A percentile compares a stretch with the other conserved stretches of the same genome.
Evolutionary conservation across 2,329 filamentous ascomycete species (phyloP).

Genomic region (Fusarium sp.): DNA sequence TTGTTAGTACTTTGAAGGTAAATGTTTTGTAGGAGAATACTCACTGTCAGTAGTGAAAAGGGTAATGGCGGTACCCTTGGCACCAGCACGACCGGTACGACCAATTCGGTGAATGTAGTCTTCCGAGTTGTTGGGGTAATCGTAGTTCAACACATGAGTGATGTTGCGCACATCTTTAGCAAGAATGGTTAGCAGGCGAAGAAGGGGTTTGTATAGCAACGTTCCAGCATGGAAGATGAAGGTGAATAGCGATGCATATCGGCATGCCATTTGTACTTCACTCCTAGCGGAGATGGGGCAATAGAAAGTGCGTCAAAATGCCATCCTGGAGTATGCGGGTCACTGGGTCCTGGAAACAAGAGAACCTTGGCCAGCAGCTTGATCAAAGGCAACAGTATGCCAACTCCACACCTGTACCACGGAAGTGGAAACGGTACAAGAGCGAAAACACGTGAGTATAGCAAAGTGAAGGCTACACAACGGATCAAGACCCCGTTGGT

Average conservation of each 20-base stretch:
- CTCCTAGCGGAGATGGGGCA: slow-evolving; percentile 68
- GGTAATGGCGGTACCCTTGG: slow-evolving; percentile 95
- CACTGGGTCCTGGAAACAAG: slow-evolving; percentile 67
- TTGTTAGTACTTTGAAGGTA: slow-evolving; percentile 49
- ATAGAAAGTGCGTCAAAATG: slow-evolving; percentile 66
- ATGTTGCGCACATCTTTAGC: slow-evolving; percentile 99
- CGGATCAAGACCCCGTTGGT: slow-evolving; percentile 84
- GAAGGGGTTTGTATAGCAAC: slow-evolving; percentile 66
- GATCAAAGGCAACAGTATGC: slow-evolving; percentile 79
- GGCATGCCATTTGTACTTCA: slow-evolving; percentile 61
- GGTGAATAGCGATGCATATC: slow-evolving; percentile 61
- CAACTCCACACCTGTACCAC: slow-evolving; percentile 82
- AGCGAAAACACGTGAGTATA: slow-evolving; percentile 79
- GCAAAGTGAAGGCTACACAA: slow-evolving; percentile 61
- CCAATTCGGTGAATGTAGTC: slow-evolving; percentile 98
- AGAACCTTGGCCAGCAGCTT: slow-evolving; percentile 74
- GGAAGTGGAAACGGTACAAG: slow-evolving; percentile 70
- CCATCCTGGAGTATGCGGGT: slow-evolving; percentile 63
- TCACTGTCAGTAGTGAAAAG: slow-evolving; percentile 99
- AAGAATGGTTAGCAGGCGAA: slow-evolving; percentile 81
- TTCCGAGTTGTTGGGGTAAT: slow-evolving; percentile 99
- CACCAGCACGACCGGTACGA: slow-evolving; percentile 94
- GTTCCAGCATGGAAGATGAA: slow-evolving; percentile 66
- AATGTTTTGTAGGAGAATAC: slow-evolving; percentile 55
- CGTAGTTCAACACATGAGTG: slow-evolving; percentile 99